Percentiles rank a stretch among this genome's conserved stretches.
These are phyloP conservation scores for Globomyces pollinis-pini DNA, from an alignment of 192 early-diverging fungal genomes.

Conservation along the genomic window DNA sequence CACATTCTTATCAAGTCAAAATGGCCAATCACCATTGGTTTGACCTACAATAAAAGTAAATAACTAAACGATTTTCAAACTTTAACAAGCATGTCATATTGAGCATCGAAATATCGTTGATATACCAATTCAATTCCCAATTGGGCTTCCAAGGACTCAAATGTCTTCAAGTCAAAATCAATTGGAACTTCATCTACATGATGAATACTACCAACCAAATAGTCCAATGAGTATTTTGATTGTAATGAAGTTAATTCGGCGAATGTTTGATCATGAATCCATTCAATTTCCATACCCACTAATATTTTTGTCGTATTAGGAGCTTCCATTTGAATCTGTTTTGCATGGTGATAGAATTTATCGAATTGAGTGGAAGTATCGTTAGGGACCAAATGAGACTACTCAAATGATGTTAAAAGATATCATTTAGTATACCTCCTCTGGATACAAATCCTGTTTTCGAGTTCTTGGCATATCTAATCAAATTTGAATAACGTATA, in stretches of 20 bases:
- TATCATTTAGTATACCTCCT: slow-evolving; percentile 53
- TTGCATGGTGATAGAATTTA: slow-evolving; percentile 67
- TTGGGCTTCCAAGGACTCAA: slow-evolving; percentile 38
- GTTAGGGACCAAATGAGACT: slow-evolving; percentile 56
- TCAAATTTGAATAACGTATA: too few relatives aligned
- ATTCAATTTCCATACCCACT: slow-evolving; percentile 89
- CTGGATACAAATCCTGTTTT: slow-evolving; percentile 79
- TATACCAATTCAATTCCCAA: slow-evolving; percentile 46
- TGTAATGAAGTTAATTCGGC: slow-evolving; percentile 42
- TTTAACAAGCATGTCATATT: slow-evolving; percentile 63
- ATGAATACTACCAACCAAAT: slow-evolving; percentile 89
- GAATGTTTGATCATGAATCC: slow-evolving; percentile 52
- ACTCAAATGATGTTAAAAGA: slow-evolving; percentile 17
- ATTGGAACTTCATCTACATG: slow-evolving; percentile 74
- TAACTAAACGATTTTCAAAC: slow-evolving; percentile 26
- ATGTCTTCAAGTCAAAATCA: slow-evolving; percentile 67
- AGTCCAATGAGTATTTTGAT: slow-evolving; percentile 55
- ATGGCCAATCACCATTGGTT: slow-evolving; percentile 87
- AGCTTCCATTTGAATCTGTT: slow-evolving; percentile 27
- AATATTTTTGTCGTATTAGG: slow-evolving; percentile 30
- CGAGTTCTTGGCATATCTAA: slow-evolving; percentile 81
- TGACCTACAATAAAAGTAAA: slow-evolving; percentile 9
- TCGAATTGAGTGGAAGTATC: slow-evolving; percentile 58
- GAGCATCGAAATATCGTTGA: slow-evolving; percentile 78
- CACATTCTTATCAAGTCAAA: slow-evolving; percentile 92